A percentile compares a stretch with the other conserved stretches of the same genome.
Evolutionary conservation across 345 rosid species (phyloP).

Genomic region (Eucalyptus albens): DNA sequence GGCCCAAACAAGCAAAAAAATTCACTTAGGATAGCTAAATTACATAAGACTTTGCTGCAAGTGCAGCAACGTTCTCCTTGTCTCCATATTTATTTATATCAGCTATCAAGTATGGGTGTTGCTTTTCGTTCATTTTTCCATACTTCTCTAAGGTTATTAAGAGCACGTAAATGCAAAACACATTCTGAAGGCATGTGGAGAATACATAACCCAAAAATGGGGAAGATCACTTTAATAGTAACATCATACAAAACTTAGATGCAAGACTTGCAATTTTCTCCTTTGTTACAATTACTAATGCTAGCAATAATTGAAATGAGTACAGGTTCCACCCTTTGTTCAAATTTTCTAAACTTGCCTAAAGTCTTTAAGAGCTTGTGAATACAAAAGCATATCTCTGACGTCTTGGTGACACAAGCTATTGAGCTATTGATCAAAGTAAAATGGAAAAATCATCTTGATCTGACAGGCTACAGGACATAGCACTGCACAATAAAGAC

Average conservation of each 20-base stretch:
- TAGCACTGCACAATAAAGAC: not conserved
- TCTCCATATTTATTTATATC: not conserved
- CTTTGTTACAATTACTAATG: not conserved
- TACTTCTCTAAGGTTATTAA: not conserved
- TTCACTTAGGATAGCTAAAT: not conserved
- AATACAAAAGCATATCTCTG: not conserved
- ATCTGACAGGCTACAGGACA: not conserved
- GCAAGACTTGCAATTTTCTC: not conserved
- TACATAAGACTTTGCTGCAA: not conserved
- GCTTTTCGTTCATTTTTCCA: not conserved
- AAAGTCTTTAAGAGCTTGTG: not conserved
- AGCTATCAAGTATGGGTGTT: not conserved
- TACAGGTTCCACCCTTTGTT: not conserved
- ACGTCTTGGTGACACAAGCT: not conserved
- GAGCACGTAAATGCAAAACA: not conserved
- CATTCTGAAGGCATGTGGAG: not conserved
- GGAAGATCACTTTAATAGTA: not conserved
- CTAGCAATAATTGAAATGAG: not conserved
- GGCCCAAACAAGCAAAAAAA: not conserved
- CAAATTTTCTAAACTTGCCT: not conserved
- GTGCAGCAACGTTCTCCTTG: not conserved
- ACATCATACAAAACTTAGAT: not conserved
- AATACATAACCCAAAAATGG: not conserved
- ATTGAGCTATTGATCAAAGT: not conserved
- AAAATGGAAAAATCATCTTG: not conserved